These are phyloP conservation scores for Daucus carota DNA, from an alignment of 129 eudicot genomes.

Conservation along the genomic window DNA sequence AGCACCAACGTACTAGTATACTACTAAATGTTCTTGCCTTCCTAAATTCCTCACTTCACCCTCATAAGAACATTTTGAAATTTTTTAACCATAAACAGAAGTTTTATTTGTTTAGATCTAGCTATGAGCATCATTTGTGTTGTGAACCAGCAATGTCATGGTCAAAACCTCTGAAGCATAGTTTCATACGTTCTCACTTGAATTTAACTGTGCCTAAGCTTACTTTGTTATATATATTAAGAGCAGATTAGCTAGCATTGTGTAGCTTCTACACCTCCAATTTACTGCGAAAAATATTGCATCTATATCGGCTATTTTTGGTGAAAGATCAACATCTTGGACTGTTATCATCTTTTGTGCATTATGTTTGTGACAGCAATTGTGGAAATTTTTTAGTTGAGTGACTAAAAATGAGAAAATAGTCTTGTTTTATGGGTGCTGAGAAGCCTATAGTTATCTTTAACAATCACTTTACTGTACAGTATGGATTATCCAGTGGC, in stretches of 20 bases:
- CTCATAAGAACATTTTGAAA: too few species aligned
- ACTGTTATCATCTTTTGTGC: not conserved
- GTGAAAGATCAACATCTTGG: not conserved
- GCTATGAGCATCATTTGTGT: not conserved
- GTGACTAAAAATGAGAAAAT: too few species aligned
- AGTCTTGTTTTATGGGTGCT: not conserved
- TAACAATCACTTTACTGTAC: not conserved
- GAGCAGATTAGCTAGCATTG: not conserved
- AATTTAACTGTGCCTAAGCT: not conserved
- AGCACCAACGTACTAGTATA: not conserved
- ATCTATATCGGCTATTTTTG: not conserved
- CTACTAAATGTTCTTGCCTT: not conserved
- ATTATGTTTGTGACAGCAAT: not conserved
- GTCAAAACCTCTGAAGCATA: not conserved
- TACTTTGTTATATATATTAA: not conserved
- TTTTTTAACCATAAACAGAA: not conserved
- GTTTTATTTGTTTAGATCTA: not conserved
- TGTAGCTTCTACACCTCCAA: not conserved
- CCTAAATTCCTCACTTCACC: not conserved
- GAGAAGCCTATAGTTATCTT: not conserved
- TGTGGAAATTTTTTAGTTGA: not conserved
- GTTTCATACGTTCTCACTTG: not conserved
- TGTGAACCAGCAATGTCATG: not conserved
- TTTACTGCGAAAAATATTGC: not conserved
- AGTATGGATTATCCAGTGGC: conserved; percentile 13